Percentiles rank a stretch among this genome's conserved stretches.
Conservation (phyloP, 441 rosid genomes). For the Lepidium campestre region DNA sequence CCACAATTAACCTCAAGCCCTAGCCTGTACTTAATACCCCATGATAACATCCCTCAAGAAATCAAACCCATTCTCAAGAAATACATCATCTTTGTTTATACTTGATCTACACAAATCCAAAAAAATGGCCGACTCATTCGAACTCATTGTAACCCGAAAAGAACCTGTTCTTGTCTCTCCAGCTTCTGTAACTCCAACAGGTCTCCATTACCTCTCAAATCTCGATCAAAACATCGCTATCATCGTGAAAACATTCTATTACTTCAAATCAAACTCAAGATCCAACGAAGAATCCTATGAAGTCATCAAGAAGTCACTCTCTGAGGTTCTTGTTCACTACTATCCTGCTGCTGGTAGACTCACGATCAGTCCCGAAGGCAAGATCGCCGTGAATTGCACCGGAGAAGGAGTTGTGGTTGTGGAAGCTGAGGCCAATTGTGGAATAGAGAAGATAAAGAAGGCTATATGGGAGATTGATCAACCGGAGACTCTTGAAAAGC, state of each 20-base stretch:
- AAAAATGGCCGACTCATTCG: constrained; percentile 25
- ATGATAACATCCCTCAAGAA: background rate
- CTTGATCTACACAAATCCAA: background rate
- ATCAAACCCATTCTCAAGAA: background rate
- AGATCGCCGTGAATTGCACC: constrained; percentile 63
- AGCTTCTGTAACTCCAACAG: constrained; percentile 52
- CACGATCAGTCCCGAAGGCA: constrained; percentile 64
- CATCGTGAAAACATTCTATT: constrained; percentile 61
- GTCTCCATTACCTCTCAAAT: constrained; percentile 67
- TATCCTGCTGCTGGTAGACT: constrained; percentile 75
- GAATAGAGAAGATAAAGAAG: constrained; percentile 48
- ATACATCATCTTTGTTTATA: background rate
- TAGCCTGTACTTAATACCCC: constrained; percentile 12
- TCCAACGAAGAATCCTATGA: constrained; percentile 59
- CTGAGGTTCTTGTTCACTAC: constrained; percentile 65
- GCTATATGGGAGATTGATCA: constrained; percentile 46
- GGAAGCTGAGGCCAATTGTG: constrained; percentile 72
- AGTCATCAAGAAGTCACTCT: constrained; percentile 53
- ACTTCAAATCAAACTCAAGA: constrained; percentile 57
- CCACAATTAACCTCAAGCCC: constrained; percentile 27
- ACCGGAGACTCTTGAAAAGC: constrained; percentile 62
- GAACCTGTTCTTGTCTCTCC: constrained; percentile 54
- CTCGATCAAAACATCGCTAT: constrained; percentile 85
- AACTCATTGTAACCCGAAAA: constrained; percentile 39
- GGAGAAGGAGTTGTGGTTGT: constrained; percentile 84